Percentiles rank a stretch among this genome's conserved stretches.
Evolutionary conservation across 768 basidiomycete genomes (phyloP).

Genomic region (Gymnopilus dilepis): DNA sequence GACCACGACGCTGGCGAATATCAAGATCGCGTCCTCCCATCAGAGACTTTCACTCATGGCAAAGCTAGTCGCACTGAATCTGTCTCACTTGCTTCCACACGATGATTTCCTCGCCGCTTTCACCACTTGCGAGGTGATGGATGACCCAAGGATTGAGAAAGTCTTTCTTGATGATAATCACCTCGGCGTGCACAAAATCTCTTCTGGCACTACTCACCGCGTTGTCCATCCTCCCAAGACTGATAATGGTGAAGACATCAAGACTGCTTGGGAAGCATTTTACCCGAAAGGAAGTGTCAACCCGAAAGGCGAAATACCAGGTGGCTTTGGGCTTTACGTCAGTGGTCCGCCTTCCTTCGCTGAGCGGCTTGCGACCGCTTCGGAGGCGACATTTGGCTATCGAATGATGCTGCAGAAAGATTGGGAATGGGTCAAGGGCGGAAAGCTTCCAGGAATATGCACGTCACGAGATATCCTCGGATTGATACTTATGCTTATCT

Average conservation of each 20-base stretch:
- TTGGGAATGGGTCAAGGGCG: conserved; percentile 76
- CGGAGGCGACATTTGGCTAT: conserved; percentile 67
- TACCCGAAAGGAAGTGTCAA: conserved; percentile 68
- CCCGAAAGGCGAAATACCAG: conserved; percentile 52
- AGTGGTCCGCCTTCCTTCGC: conserved; percentile 54
- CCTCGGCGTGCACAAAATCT: conserved; percentile 56
- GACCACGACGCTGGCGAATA: too few species aligned
- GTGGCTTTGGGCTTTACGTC: conserved; percentile 77
- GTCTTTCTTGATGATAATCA: conserved; percentile 45
- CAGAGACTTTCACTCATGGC: not conserved
- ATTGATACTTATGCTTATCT: not conserved
- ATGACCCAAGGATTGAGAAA: conserved; percentile 24
- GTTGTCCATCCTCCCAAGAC: conserved; percentile 35
- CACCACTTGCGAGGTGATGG: conserved; percentile 40
- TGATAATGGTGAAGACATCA: not conserved
- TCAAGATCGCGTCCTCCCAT: too few species aligned
- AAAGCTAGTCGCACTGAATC: not conserved
- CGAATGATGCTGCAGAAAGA: conserved; percentile 65
- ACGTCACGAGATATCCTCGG: too few species aligned
- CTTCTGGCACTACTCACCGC: conserved; percentile 39
- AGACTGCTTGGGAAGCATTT: conserved; percentile 62
- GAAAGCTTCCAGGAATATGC: conserved; percentile 79
- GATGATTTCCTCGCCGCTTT: conserved; percentile 43
- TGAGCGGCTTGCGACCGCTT: conserved; percentile 43
- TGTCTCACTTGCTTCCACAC: conserved; percentile 32